A percentile compares a stretch with the other conserved stretches of the same genome.
Conservation (phyloP, 2,329 filamentous ascomycete genomes). For the Fusarium mundagurra region DNA sequence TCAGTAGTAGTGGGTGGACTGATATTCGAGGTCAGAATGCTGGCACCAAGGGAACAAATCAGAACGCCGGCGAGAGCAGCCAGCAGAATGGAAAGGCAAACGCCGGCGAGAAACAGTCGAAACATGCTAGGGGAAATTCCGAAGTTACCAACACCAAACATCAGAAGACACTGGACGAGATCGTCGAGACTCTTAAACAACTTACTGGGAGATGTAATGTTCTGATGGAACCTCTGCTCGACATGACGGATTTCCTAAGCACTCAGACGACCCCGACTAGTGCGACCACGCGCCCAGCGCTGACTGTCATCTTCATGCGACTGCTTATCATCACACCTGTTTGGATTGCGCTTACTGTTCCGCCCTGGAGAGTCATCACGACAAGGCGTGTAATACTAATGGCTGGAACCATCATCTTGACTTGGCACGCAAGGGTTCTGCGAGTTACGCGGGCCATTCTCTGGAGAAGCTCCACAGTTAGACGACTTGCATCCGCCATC, state of each 20-base stretch:
- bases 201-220: conserved; percentile 94
- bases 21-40: conserved; percentile 55
- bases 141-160: conserved; percentile 76
- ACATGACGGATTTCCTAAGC: conserved; percentile 91
- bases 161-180: conserved; percentile 96
- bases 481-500: conserved; percentile 73
- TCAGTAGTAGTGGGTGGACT: conserved; percentile 83
- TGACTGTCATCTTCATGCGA: conserved; percentile 89
- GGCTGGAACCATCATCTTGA: conserved; percentile 85
- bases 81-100: conserved; percentile 42
- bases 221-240: conserved; percentile 85
- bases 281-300: conserved; percentile 87
- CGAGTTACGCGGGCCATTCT: conserved; percentile 86
- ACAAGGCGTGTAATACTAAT: conserved; percentile 85
- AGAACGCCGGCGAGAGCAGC: conserved; percentile 25
- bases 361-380: conserved; percentile 86
- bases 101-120: conserved; percentile 42
- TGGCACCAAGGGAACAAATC: conserved; percentile 26
- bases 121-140: conserved; percentile 58
- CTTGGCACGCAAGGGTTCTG: conserved; percentile 91
- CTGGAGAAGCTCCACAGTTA: conserved; percentile 85
- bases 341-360: conserved; percentile 85
- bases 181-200: conserved; percentile 90
- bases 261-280: conserved; percentile 91
- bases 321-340: conserved; percentile 88